Percentiles rank a stretch among this genome's conserved stretches.
phyloP scores from a whole-genome alignment of 306 rosid species.

The Dalbergia oliveri region DNA sequence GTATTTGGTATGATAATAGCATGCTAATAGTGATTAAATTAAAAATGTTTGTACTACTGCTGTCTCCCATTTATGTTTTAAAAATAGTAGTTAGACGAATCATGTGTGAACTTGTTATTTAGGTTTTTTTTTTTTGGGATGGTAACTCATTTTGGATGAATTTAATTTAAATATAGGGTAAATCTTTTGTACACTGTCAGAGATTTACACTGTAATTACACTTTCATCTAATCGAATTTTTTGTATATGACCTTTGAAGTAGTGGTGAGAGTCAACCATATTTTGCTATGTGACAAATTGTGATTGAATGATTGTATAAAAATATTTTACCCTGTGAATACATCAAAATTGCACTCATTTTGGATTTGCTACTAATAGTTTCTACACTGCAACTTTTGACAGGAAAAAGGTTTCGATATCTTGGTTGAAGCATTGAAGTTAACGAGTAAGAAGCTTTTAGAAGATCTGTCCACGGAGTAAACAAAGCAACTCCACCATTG shows the following conservation, averaged over 20 bases:
- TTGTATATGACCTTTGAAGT: no score
- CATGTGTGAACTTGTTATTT: constrained; percentile 37
- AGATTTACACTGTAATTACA: no score
- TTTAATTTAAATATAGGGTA: no score
- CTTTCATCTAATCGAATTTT: no score
- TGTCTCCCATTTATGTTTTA: constrained; percentile 31
- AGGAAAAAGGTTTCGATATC: constrained; percentile 64
- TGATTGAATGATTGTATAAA: no score
- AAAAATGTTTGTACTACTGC: constrained; percentile 18
- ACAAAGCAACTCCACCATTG: constrained; percentile 55
- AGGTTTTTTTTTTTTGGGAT: not conserved
- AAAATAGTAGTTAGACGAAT: constrained; percentile 28
- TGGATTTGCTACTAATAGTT: constrained; percentile 42
- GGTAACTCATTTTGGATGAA: no score
- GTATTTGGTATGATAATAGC: constrained; percentile 22
- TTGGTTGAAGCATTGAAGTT: constrained; percentile 47
- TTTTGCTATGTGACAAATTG: no score
- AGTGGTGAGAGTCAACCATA: no score
- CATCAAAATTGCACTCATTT: not conserved
- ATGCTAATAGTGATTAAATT: constrained; percentile 32
- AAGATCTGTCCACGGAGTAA: constrained; percentile 48
- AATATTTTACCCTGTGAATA: no score
- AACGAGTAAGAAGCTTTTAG: constrained; percentile 48
- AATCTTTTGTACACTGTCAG: no score
- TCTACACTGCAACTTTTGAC: constrained; percentile 55